Percentiles rank a stretch among this genome's conserved stretches.
Conservation (phyloP, 2,329 filamentous ascomycete species). For the Hypoxylon sp. region DNA sequence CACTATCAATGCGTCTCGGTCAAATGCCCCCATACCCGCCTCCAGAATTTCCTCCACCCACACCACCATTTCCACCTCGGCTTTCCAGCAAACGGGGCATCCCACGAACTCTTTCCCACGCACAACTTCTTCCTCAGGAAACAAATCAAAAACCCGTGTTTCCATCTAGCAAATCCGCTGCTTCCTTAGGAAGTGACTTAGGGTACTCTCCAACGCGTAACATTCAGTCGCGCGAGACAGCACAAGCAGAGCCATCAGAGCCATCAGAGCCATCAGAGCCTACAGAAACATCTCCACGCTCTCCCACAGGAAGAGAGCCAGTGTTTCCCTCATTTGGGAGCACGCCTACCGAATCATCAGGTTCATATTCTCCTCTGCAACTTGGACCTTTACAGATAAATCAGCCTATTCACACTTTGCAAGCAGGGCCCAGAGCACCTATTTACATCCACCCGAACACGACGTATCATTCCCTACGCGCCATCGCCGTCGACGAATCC, state of each 20-base stretch:
- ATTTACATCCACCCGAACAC: neutral
- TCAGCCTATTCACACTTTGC: neutral
- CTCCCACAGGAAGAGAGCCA: neutral
- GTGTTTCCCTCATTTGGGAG: conserved; percentile 21
- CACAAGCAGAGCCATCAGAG: neutral
- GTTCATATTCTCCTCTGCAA: conserved; percentile 1
- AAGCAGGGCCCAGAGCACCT: conserved; percentile 13
- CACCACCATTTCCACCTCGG: neutral
- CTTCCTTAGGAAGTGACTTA: neutral
- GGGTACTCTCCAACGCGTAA: neutral
- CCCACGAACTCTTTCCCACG: neutral
- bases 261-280: neutral
- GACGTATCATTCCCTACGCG: conserved; percentile 3
- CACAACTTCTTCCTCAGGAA: neutral
- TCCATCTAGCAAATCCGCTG: neutral
- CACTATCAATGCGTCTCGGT: neutral
- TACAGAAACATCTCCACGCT: neutral
- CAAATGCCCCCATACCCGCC: conserved; percentile 18
- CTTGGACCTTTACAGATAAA: neutral
- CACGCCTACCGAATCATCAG: conserved; percentile 18
- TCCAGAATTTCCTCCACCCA: conserved; percentile 14
- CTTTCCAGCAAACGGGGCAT: neutral
- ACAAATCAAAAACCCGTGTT: neutral
- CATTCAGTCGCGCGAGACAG: neutral
- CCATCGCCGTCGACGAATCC: neutral